Evolutionary conservation across 768 basidiomycete genomes (phyloP).

Genomic region (Symmetrospora coprosmae): DNA sequence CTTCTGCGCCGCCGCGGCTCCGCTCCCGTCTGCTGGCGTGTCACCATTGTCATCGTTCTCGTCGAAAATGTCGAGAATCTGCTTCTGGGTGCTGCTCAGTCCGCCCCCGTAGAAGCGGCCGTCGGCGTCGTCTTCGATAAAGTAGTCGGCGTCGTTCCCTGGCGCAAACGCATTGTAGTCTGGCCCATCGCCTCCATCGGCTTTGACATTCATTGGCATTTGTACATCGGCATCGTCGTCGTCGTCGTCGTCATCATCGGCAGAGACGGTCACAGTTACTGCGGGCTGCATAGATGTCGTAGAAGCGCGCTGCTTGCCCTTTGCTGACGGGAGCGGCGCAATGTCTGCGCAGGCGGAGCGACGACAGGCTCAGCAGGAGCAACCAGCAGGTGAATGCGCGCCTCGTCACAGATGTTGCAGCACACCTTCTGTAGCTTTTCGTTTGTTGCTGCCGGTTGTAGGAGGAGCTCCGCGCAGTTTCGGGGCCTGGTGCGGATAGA

Average conservation of each 20-base stretch:
- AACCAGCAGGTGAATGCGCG: too few relatives aligned
- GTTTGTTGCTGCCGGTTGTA: background rate
- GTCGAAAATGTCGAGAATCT: slow-evolving; percentile 90
- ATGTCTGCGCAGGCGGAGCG: background rate
- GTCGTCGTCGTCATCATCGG: slow-evolving; percentile 7
- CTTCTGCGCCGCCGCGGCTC: too few relatives aligned
- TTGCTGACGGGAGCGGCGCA: background rate
- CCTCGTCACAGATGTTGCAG: too few relatives aligned
- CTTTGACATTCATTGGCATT: background rate
- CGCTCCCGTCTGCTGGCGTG: slow-evolving; percentile 16
- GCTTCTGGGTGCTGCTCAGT: slow-evolving; percentile 78
- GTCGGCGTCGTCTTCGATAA: slow-evolving; percentile 50
- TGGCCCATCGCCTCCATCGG: slow-evolving; percentile 47
- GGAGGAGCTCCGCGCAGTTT: slow-evolving; percentile 7
- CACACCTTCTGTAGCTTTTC: slow-evolving; percentile 13
- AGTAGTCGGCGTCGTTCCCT: slow-evolving; percentile 79
- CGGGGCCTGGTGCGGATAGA: slow-evolving; percentile 4
- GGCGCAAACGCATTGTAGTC: slow-evolving; percentile 50
- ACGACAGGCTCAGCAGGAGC: too few relatives aligned
- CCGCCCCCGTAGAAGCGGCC: slow-evolving; percentile 82
- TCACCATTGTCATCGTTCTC: slow-evolving; percentile 43
- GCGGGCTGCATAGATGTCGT: too few relatives aligned
- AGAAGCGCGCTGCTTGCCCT: slow-evolving; percentile 20
- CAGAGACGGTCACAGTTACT: background rate
- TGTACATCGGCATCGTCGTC: background rate